A percentile compares a stretch with the other conserved stretches of the same genome.
Evolutionary conservation across 2,329 filamentous ascomycete genomes (phyloP).

Genomic region (Stachybotrys chartarum): DNA sequence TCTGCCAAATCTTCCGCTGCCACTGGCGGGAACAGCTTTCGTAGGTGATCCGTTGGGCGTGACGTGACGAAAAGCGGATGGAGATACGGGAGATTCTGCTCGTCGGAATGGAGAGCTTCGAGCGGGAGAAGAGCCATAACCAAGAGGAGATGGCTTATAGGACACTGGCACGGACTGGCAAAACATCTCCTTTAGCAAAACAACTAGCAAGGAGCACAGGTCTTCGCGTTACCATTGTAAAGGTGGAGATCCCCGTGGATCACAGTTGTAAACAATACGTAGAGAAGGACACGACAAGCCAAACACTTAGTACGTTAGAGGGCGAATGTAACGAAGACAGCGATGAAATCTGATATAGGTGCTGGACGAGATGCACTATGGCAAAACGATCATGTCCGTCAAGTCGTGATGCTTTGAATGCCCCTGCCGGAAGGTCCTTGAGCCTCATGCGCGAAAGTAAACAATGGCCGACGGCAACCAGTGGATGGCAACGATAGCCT

Average conservation of each 20-base stretch:
- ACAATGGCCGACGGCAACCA: conserved; percentile 9
- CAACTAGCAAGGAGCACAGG: not conserved
- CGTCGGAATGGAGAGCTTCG: conserved; percentile 60
- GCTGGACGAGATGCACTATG: too few species aligned
- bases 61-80: conserved; percentile 56
- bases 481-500: conserved; percentile 17
- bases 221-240: not conserved
- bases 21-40: conserved; percentile 25
- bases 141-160: conserved; percentile 66
- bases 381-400: too few species aligned
- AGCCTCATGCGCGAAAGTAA: conserved; percentile 11
- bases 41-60: conserved; percentile 58
- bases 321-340: too few species aligned
- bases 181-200: conserved; percentile 6
- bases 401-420: not conserved
- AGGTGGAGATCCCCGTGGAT: not conserved
- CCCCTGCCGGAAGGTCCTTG: not conserved
- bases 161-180: conserved; percentile 44
- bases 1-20: conserved; percentile 25
- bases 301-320: not conserved
- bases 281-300: not conserved
- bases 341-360: too few species aligned
- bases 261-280: not conserved
- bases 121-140: conserved; percentile 55
- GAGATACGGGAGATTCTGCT: conserved; percentile 57